Evolutionary conservation across 2,329 filamentous ascomycete species (phyloP).

Genomic region (Alternaria sp.): DNA sequence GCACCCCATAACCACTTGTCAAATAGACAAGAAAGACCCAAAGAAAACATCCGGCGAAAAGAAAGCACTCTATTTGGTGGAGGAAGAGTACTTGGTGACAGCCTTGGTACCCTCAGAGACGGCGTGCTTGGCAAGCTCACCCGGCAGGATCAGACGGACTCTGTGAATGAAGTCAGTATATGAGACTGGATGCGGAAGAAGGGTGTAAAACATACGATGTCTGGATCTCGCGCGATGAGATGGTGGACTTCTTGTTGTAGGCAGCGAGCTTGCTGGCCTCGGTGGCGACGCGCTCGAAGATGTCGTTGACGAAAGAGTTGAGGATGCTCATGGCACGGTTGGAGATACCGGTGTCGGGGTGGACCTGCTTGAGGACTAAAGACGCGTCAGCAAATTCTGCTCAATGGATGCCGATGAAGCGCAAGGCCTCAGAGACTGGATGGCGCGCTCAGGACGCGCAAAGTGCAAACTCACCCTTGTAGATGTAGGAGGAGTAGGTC

Average conservation of each 20-base stretch:
- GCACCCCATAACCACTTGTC: constrained; percentile 53
- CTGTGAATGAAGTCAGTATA: constrained; percentile 50
- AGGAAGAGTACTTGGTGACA: constrained; percentile 99
- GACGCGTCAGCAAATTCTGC: constrained; percentile 46
- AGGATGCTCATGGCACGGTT: constrained; percentile 99
- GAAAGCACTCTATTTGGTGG: constrained; percentile 82
- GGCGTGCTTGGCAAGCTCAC: constrained; percentile 99
- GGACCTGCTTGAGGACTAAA: constrained; percentile 98
- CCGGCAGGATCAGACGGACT: constrained; percentile 95
- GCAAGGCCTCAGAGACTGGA: not conserved
- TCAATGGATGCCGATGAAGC: not conserved
- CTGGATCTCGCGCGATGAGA: constrained; percentile 99
- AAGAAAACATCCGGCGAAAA: constrained; percentile 52
- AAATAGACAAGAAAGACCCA: constrained; percentile 61
- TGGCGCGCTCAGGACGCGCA: constrained; percentile 17
- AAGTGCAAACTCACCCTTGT: constrained; percentile 79
- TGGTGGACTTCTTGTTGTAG: constrained; percentile 99
- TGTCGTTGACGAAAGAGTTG: constrained; percentile 99
- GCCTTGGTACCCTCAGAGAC: constrained; percentile 99
- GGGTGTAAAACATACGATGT: constrained; percentile 71
- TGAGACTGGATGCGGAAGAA: not conserved
- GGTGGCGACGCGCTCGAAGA: constrained; percentile 98
- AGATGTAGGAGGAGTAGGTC: constrained; percentile 99
- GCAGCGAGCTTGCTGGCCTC: constrained; percentile 99
- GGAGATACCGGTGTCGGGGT: constrained; percentile 99